Evolutionary conservation across 306 rosid species (phyloP).

Genomic region (Cucumis melo): DNA sequence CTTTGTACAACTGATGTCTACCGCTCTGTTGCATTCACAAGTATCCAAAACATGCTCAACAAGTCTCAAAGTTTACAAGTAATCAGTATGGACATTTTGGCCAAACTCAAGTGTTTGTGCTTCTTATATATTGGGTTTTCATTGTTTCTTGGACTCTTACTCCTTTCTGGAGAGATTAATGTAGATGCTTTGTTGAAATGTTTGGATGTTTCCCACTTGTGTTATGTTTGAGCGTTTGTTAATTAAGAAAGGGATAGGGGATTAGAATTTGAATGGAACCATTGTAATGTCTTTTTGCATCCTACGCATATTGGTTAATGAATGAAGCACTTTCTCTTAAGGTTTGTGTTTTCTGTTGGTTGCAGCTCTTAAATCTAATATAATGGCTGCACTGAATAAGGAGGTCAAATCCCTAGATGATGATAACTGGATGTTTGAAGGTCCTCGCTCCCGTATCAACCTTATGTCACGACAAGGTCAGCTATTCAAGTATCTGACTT

Average conservation of each 20-base stretch:
- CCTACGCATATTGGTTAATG: background rate
- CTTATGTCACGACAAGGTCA: constrained; percentile 49
- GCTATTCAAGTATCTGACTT: constrained; percentile 2
- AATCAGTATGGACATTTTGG: no score
- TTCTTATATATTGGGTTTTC: background rate
- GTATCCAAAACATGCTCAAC: no score
- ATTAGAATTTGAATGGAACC: background rate
- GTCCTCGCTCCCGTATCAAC: constrained; percentile 77
- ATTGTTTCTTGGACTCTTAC: background rate
- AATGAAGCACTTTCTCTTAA: background rate
- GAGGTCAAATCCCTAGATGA: constrained; percentile 79
- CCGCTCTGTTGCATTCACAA: no score
- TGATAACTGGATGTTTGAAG: constrained; percentile 94
- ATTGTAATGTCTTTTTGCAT: background rate
- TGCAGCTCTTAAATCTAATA: constrained; percentile 59
- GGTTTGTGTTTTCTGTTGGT: constrained; percentile 4
- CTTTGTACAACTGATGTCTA: no score
- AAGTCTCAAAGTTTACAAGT: no score
- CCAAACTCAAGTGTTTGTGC: no score
- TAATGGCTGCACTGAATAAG: constrained; percentile 73
- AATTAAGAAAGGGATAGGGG: background rate
- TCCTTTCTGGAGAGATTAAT: background rate
- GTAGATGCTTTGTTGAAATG: background rate
- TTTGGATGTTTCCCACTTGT: background rate
- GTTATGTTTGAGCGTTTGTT: background rate